Evolutionary conservation across 495 filamentous ascomycete genomes (phyloP), one percentile per base, ranked within the genome.

Genomic region (Baudoinia panamericana): DNA sequence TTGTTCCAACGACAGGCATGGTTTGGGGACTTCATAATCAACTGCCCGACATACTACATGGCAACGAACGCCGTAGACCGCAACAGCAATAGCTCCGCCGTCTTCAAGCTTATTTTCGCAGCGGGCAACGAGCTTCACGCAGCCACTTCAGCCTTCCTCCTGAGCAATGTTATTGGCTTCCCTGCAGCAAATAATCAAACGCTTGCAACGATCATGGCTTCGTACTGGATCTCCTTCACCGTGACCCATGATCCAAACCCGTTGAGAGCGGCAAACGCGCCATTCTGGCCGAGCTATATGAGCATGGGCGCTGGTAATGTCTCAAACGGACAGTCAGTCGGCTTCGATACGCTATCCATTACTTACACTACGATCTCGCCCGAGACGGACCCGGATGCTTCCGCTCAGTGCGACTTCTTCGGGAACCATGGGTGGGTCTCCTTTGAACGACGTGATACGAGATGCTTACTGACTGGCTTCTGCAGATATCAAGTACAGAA

Each of bases 221-320:
- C 77, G 6, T 70, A 79, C 35, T 64, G 88, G 13, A 65, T 79
- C 18, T 63, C 58, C 5, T 87, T 87, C 55, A 27, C 49, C 4
- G 35, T 30, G 9, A 43, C 19, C 13, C 25, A 42, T 23, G 45
- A 55, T 39, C 52, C 52, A 15, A 55, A 55, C 17, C 16, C 36
- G 2, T 17, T 41, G 19, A 35, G 39, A 21, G 40, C 20, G 15
- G 21, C 20, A 4, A 16, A 29, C n/a, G 46, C 41, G 18, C 39
- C 52, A 21, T 52, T 25, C 36, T 55, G 52, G 52, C 44, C 44
- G 8, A 22, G 36, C 26, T 54, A 54, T 30, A 12, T 33, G 13
- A 45, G 22, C 18, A 16, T 25, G 9, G 48, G 34, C 1, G 27
- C 6, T 41, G 44, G 44, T 1, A 42, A 7, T 19, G 44, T 16